Conservation (phyloP, 257 asterid species). For the Solanum sejunctum region DNA sequence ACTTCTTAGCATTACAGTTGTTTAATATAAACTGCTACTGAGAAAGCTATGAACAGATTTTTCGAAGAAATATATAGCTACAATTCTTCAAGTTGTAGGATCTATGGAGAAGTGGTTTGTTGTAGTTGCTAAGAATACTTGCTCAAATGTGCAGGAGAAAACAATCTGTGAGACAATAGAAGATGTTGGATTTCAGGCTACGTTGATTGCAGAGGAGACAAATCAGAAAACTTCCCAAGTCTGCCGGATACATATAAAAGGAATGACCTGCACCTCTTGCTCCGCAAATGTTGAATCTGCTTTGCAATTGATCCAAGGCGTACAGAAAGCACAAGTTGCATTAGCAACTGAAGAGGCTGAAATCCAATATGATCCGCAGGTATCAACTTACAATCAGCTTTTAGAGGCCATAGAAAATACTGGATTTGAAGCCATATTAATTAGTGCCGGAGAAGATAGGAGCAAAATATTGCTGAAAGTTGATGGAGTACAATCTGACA, state of each 20-base stretch:
- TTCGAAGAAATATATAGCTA: background rate
- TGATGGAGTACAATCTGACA: conserved; percentile 15
- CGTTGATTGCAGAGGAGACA: conserved; percentile 11
- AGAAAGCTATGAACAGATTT: background rate
- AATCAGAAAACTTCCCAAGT: conserved; percentile 12
- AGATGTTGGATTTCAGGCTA: conserved; percentile 26
- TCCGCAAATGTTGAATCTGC: conserved; percentile 24
- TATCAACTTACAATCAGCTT: conserved; percentile 5
- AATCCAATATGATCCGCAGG: conserved; percentile 19
- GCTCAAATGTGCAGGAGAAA: conserved; percentile 8
- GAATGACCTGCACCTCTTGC: conserved; percentile 37
- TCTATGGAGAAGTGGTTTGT: background rate
- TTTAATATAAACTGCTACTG: background rate
- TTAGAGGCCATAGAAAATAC: conserved; percentile 16
- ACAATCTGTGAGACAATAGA: conserved; percentile 26
- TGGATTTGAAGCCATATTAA: conserved; percentile 21
- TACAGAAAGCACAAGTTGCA: conserved; percentile 25
- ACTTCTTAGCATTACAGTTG: background rate
- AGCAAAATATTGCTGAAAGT: conserved; percentile 22
- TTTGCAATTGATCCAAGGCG: conserved; percentile 13
- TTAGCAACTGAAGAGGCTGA: conserved; percentile 35
- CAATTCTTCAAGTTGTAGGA: background rate
- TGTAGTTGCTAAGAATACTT: background rate
- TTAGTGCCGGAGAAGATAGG: conserved; percentile 16
- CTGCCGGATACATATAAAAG: conserved; percentile 24